Evolutionary conservation across 495 filamentous ascomycete species (phyloP).

Genomic region (Neurospora intermedia): DNA sequence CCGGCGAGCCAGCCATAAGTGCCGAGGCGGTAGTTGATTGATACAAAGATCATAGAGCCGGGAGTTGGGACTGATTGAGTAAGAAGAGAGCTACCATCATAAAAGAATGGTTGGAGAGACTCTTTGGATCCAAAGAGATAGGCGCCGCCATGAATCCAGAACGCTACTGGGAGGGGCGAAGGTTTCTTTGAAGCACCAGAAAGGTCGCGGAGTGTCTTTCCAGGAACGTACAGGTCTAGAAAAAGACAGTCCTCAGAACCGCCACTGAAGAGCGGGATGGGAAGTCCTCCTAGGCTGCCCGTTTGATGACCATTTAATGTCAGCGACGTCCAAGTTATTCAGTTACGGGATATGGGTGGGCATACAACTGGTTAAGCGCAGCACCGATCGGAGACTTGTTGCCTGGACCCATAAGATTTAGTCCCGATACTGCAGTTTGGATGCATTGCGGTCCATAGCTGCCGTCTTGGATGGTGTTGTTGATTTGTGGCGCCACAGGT

Average conservation of each 20-base stretch:
- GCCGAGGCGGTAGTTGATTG: conserved; percentile 52
- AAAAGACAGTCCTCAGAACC: conserved; percentile 42
- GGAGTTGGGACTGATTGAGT: conserved; percentile 24
- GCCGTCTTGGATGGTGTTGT: conserved; percentile 40
- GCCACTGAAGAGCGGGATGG: conserved; percentile 25
- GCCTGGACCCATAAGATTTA: conserved; percentile 25
- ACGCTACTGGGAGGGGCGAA: conserved; percentile 37
- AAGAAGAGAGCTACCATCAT: conserved; percentile 35
- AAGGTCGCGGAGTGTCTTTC: conserved; percentile 11
- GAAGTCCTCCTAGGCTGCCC: conserved; percentile 26
- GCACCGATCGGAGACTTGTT: conserved; percentile 26
- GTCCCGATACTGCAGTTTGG: conserved; percentile 29
- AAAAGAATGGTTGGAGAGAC: conserved; percentile 13
- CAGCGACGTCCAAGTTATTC: neutral
- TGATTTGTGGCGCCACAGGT: conserved; percentile 36
- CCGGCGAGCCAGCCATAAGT: conserved; percentile 46
- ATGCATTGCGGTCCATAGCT: conserved; percentile 34
- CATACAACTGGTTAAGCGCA: conserved; percentile 28
- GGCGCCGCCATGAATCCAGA: conserved; percentile 54
- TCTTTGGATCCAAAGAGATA: conserved; percentile 44
- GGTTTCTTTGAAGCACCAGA: conserved; percentile 7
- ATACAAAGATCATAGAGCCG: conserved; percentile 43
- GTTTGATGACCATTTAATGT: neutral
- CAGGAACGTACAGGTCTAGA: conserved; percentile 34
- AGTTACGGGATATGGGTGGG: neutral